These are phyloP conservation scores for Eucalyptus camaldulensis DNA, from an alignment of 345 rosid genomes.

Conservation along the genomic window DNA sequence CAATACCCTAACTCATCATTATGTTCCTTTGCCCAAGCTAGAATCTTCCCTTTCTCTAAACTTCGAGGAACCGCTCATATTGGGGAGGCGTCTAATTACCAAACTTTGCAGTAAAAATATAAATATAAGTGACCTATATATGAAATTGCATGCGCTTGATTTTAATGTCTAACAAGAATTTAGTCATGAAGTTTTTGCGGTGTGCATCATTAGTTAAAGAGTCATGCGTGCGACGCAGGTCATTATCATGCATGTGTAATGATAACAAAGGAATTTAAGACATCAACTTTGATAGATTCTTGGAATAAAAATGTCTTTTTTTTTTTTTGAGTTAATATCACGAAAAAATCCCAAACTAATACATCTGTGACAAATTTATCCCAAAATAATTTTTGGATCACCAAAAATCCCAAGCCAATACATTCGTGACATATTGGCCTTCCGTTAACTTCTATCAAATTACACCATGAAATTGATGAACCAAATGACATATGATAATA, in stretches of 20 bases:
- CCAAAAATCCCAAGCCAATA: no score
- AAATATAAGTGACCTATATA: background rate
- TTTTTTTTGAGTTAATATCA: background rate
- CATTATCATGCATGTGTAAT: background rate
- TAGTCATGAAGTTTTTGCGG: background rate
- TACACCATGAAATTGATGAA: no score
- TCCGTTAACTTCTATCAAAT: no score
- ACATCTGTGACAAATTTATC: rapidly evolving
- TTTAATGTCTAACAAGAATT: background rate
- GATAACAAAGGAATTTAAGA: background rate
- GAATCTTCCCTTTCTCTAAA: background rate
- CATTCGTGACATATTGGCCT: no score
- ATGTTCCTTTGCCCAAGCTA: background rate
- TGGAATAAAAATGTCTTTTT: background rate
- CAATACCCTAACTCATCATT: background rate
- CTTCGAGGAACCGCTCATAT: background rate
- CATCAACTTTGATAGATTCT: background rate
- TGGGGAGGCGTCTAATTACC: background rate
- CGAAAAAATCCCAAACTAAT: rapidly evolving
- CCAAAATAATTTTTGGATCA: rapidly evolving
- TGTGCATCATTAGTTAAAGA: background rate
- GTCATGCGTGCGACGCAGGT: background rate
- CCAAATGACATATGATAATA: no score
- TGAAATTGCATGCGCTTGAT: background rate
- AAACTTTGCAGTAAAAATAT: background rate